Base-by-base conservation (phyloP, 129 eudicot genomes). In the Artemisia tridentata region DNA sequence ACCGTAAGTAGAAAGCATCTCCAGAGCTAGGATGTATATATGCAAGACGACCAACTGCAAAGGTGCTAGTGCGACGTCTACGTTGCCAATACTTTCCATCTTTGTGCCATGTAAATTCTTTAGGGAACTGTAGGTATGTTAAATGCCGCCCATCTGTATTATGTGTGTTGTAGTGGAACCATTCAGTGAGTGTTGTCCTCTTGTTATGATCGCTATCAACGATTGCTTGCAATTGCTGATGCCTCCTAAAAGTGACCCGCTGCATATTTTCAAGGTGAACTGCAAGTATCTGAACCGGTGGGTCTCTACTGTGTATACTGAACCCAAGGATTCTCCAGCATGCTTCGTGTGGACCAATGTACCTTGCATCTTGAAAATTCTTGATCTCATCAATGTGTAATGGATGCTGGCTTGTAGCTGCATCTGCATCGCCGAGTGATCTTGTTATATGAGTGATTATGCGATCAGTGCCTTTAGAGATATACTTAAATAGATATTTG, bases 191-290 rank as follows among this genome's bases (percentile, higher is more conserved):
- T 9, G 27, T 78, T 4, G 63, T 62, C 5, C 23, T 13, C 0
- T 2, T 47, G 0, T 0, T 17, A 0, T 4, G 10, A 0, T 20
- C 11, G 21, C 3, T 9, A 2, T 16, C n/a, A 0, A 65, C 8
- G 0, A 53, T 14, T 0, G 12, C 3, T 3, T 12, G 9, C 23
- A 71, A 8, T 0, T 6, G 5, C 8, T 65, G 62, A 5, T 12
- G 0, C 6, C 23, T 57, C 0, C 9, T 31, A 14, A 57, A 45
- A 1, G 23, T 14, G 0, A 81, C 21, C 2, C 10, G 18, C 20
- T 81, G 71, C 52, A 76, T 50, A 9, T 58, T 63, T 49, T 56
- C 51, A 1, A 72, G 5, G 52, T 81, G 85, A 23, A 65, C 27
- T 0, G 51, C 12, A 4, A 81, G 56, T 0, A 77, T n/a, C 8